phyloP scores from a whole-genome alignment of 495 filamentous ascomycete genomes.

The Thermochaetoides thermophila region DNA sequence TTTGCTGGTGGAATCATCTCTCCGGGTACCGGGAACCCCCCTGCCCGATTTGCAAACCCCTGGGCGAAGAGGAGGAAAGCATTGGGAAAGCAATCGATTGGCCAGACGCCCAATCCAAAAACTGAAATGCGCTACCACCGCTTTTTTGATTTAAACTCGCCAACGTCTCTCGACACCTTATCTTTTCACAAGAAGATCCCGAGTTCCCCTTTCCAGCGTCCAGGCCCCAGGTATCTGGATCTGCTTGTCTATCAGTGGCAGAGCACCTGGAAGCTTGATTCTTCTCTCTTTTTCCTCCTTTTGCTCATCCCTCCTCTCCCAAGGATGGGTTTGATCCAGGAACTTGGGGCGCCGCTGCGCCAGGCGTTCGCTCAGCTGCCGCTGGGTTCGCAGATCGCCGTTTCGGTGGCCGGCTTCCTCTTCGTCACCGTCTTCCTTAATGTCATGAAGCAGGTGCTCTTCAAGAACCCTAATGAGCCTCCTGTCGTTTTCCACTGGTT shows the following conservation, averaged over 20 bases:
- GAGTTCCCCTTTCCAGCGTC: background rate
- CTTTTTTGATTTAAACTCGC: background rate
- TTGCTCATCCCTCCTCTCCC: background rate
- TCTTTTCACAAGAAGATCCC: background rate
- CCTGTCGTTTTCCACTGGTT: constrained; percentile 77
- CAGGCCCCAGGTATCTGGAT: background rate
- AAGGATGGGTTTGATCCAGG: constrained; percentile 38
- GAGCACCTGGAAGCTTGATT: background rate
- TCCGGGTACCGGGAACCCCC: background rate
- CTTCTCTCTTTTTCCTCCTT: constrained; percentile 1
- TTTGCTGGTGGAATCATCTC: background rate
- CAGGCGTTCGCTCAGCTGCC: constrained; percentile 29
- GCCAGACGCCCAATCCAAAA: too few relatives aligned
- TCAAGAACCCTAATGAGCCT: constrained; percentile 57
- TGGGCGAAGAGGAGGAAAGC: too few relatives aligned
- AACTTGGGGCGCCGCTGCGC: constrained; percentile 28
- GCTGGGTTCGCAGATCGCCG: constrained; percentile 30
- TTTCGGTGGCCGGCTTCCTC: constrained; percentile 29
- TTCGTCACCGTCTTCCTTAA: constrained; percentile 47
- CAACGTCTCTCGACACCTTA: background rate
- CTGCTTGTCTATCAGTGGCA: too few relatives aligned
- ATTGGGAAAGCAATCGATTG: too few relatives aligned
- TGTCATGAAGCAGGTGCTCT: constrained; percentile 51
- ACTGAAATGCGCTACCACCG: constrained; percentile 1
- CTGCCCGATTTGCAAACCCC: too few relatives aligned